Evolutionary conservation across 2,329 filamentous ascomycete species (phyloP), one percentile per base, ranked within the genome.

Genomic region (Metarhizium album): DNA sequence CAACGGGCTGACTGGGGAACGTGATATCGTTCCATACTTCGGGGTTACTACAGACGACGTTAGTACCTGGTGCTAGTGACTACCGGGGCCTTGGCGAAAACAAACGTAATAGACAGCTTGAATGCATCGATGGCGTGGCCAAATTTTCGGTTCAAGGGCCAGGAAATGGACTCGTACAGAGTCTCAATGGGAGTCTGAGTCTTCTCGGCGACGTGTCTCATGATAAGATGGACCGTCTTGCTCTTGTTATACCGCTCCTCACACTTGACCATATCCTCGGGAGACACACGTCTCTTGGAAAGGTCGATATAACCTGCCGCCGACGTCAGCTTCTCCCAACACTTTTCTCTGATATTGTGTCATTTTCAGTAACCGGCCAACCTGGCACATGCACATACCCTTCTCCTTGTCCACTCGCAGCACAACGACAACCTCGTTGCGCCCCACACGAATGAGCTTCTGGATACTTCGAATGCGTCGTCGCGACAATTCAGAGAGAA

Each of bases 181-280:
- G 83, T 80, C 76, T 97, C 89, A 64, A 98, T 94, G n/a, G 91
- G 90, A 29, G 83, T 87, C 66, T 87, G 83, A 42, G 90, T 95
- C 80, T 96, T 96, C 75, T 98, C 90, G 59, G 93, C 91, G 56
- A 98, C 93, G 70, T 98, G 93, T 69, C 91, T 86, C 87, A 98
- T 91, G 71, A 98, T 96, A 50, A 89, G 94, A 73, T 98, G 93
- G 40, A 97, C 93, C 78, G 95, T 94, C 78, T 98, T 98, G 76
- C 89, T 88, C 84, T 98, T 98, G 82, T 98, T 98, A 80, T 96
- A 98, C 61, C 93, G 83, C 76, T 98, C 93, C 69, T 98, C 93
- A 69, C 94, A 98, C 75, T 96, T 96, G 61, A 95, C 79, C 57
- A 97, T 93, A 74, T 98, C 93, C 70, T 98, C 93, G 43, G 93